These are phyloP conservation scores for Apiospora koreana DNA, from an alignment of 2,329 filamentous ascomycete genomes.

Conservation along the genomic window DNA sequence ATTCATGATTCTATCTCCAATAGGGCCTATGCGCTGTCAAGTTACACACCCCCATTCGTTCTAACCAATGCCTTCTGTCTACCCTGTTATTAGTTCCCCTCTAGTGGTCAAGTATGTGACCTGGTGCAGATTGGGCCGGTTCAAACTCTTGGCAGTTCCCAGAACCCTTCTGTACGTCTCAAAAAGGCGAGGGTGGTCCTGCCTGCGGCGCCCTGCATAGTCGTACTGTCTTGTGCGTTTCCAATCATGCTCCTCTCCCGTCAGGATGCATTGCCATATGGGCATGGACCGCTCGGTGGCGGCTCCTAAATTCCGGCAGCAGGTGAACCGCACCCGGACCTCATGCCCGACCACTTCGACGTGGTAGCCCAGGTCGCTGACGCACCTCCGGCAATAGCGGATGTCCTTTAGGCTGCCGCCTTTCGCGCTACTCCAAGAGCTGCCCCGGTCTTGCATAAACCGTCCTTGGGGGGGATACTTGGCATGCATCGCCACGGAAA, in stretches of 20 bases:
- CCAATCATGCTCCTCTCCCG: not conserved
- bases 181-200: too few relatives aligned
- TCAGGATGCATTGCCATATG: not conserved
- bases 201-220: too few relatives aligned
- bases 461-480: not conserved
- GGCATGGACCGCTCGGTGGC: not conserved
- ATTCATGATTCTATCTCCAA: too few relatives aligned
- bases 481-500: not conserved
- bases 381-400: not conserved
- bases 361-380: not conserved
- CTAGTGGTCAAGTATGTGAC: not conserved
- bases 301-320: not conserved
- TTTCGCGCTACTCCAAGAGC: not conserved
- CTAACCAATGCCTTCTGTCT: too few relatives aligned
- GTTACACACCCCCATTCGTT: too few relatives aligned
- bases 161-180: not conserved
- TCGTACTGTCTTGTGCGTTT: not conserved
- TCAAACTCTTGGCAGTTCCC: not conserved
- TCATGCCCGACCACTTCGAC: not conserved
- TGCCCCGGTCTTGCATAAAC: accelerated
- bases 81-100: not conserved
- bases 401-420: not conserved
- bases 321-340: not conserved
- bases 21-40: too few relatives aligned
- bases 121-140: not conserved